These are phyloP conservation scores for Plenodomus lindquistii DNA, from an alignment of 2,329 filamentous ascomycete species.

Conservation along the genomic window DNA sequence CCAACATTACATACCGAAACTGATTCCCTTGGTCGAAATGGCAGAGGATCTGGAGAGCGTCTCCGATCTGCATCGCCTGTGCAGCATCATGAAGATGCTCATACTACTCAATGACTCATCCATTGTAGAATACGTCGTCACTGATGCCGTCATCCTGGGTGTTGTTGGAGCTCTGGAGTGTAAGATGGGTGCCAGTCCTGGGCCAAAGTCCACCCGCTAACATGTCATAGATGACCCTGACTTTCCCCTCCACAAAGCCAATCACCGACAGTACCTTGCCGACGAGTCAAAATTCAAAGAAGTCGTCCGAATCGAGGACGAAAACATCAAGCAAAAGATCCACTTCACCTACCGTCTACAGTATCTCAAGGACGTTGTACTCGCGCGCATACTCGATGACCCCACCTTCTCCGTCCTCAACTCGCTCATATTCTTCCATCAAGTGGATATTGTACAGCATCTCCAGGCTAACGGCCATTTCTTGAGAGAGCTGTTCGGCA, in stretches of 20 bases:
- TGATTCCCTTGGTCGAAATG: conserved; percentile 82
- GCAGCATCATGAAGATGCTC: conserved; percentile 97
- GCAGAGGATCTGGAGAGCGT: conserved; percentile 92
- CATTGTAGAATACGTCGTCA: conserved; percentile 93
- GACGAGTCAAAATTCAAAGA: conserved; percentile 93
- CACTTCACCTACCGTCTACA: conserved; percentile 94
- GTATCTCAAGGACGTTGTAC: conserved; percentile 97
- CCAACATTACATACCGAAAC: conserved; percentile 83
- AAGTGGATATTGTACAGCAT: conserved; percentile 96
- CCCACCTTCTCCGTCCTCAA: conserved; percentile 97
- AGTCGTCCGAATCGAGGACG: conserved; percentile 88
- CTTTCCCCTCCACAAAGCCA: conserved; percentile 96
- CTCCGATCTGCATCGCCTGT: conserved; percentile 83
- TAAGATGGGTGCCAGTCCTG: conserved; percentile 39
- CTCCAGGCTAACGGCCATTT: conserved; percentile 81
- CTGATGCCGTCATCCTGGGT: conserved; percentile 84
- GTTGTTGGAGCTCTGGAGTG: conserved; percentile 95
- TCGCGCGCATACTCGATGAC: conserved; percentile 94
- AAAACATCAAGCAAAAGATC: conserved; percentile 82
- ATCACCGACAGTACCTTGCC: conserved; percentile 89
- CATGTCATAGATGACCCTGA: conserved; percentile 76
- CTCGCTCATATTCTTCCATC: conserved; percentile 97
- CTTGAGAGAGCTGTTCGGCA: conserved; percentile 81
- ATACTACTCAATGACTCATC: conserved; percentile 92
- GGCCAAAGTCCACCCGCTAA: conserved; percentile 31